phyloP scores from a whole-genome alignment of 2,329 filamentous ascomycete species.

The Penicillium sclerotigenum region DNA sequence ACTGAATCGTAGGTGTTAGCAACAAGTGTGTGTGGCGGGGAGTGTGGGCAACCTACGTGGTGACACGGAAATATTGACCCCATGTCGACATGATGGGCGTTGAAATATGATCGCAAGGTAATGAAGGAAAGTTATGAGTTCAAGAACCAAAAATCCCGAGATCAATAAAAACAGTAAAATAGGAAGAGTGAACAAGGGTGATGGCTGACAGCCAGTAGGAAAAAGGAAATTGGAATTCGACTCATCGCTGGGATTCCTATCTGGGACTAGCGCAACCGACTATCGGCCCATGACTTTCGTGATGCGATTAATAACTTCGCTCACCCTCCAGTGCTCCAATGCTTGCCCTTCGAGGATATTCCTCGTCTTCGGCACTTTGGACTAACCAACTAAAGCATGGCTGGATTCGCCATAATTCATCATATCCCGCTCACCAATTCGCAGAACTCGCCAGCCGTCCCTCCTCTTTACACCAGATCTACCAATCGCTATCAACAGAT shows the following conservation, averaged over 20 bases:
- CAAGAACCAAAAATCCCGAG: neutral
- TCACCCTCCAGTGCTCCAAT: conserved; percentile 25
- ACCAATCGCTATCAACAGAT: conserved; percentile 65
- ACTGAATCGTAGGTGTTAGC: conserved; percentile 34
- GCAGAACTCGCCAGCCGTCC: conserved; percentile 34
- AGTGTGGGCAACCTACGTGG: conserved; percentile 63
- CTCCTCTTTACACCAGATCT: conserved; percentile 58
- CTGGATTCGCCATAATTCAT: conserved; percentile 30
- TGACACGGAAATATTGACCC: conserved; percentile 75
- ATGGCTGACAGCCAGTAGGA: neutral
- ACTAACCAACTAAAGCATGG: conserved; percentile 5
- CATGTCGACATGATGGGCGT: conserved; percentile 74
- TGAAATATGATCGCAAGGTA: neutral
- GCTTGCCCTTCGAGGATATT: conserved; percentile 17
- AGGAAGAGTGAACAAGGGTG: neutral
- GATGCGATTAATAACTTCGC: neutral
- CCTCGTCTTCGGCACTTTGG: conserved; percentile 1
- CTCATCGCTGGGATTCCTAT: conserved; percentile 24
- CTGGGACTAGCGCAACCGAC: conserved; percentile 28
- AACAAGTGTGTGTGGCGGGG: conserved; percentile 1
- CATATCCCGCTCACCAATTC: conserved; percentile 30
- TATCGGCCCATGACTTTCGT: conserved; percentile 19
- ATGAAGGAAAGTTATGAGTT: neutral
- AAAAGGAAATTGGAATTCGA: conserved; percentile 16
- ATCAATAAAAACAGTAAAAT: conserved; percentile 4